Evolutionary conservation across 108 stramenopile species (phyloP).

Genomic region (Pseudonitzschia multiseries): DNA sequence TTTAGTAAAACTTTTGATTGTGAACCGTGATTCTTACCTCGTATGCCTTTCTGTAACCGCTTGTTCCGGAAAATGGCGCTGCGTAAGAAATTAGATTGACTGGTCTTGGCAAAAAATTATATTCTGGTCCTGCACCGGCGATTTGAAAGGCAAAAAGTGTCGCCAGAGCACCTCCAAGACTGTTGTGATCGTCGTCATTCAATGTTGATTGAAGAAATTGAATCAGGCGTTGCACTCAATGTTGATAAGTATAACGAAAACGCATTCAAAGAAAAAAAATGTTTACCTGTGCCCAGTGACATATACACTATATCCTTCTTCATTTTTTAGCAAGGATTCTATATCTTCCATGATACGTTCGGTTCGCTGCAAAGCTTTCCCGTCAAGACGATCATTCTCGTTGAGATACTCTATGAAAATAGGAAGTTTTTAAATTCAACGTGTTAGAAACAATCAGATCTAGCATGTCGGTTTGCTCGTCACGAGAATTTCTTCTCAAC

Average conservation of each 20-base stretch:
- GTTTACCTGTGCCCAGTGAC: slow-evolving; percentile 8
- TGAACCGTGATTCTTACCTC: background rate
- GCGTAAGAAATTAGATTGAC: background rate
- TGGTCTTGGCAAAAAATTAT: background rate
- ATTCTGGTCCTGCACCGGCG: background rate
- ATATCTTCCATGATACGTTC: background rate
- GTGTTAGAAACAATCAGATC: background rate
- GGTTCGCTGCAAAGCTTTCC: background rate
- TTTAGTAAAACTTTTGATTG: background rate
- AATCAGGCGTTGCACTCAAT: background rate
- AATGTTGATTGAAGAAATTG: background rate
- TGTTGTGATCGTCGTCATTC: background rate
- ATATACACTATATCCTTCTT: slow-evolving; percentile 10
- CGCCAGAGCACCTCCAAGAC: slow-evolving; percentile 10
- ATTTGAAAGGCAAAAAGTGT: background rate
- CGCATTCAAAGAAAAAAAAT: background rate
- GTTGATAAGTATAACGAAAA: background rate
- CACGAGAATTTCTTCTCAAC: no score
- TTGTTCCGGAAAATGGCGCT: background rate
- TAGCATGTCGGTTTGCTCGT: no score
- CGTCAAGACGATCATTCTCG: background rate
- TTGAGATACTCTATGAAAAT: background rate
- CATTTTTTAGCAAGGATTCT: background rate
- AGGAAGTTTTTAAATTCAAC: background rate
- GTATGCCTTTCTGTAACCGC: slow-evolving; percentile 3